These are phyloP conservation scores for Choiromyces venosus DNA, from an alignment of 495 filamentous ascomycete species.

Conservation along the genomic window DNA sequence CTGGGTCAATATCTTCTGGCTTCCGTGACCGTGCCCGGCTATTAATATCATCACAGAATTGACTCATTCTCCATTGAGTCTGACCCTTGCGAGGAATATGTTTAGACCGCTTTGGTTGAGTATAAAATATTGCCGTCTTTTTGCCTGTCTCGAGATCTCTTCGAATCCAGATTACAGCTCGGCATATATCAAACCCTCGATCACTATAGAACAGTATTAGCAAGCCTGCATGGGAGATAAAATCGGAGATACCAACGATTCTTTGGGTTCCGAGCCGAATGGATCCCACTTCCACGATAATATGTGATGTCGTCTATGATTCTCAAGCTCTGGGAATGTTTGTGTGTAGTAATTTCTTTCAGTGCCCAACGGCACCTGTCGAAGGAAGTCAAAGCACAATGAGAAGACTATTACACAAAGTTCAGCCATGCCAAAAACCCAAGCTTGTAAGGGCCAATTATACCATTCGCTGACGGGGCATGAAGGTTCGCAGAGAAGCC, in stretches of 20 bases:
- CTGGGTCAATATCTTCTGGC: neutral
- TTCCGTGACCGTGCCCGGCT: conserved; percentile 10
- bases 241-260: conserved; percentile 10
- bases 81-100: conserved; percentile 13
- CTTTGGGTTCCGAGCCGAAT: conserved; percentile 8
- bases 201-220: conserved; percentile 17
- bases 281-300: conserved; percentile 32
- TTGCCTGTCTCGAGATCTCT: conserved; percentile 23
- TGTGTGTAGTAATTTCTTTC: conserved; percentile 25
- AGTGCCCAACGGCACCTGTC: conserved; percentile 19
- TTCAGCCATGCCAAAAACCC: conserved; percentile 7
- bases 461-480: conserved; percentile 29
- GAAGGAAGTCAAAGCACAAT: conserved; percentile 28
- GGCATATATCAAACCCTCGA: conserved; percentile 28
- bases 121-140: conserved; percentile 24
- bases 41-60: conserved; percentile 27
- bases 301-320: conserved; percentile 23
- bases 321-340: conserved; percentile 25
- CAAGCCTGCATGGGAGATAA: neutral
- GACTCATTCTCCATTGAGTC: conserved; percentile 31
- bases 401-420: conserved; percentile 22
- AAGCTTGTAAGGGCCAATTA: neutral
- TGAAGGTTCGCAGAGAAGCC: conserved; percentile 20
- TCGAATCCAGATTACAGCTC: conserved; percentile 28
- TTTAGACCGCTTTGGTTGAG: conserved; percentile 23